phyloP scores from a whole-genome alignment of 306 rosid genomes.

The Trifolium repens region DNA sequence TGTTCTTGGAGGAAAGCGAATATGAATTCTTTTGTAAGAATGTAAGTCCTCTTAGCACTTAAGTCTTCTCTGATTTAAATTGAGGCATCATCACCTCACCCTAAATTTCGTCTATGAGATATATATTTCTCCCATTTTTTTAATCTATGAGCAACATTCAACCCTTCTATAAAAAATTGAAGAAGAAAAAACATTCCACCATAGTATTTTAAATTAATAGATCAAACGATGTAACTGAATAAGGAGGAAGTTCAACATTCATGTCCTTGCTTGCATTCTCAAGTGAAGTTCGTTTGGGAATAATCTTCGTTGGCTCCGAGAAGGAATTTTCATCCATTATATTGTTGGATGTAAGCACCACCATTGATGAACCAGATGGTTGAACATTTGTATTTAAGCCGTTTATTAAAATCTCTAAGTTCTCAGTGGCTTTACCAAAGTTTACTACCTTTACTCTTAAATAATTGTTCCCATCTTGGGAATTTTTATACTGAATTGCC shows the following conservation, averaged over 20 bases:
- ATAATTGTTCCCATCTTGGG: constrained; percentile 44
- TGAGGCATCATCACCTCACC: too few species aligned
- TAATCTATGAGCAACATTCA: too few species aligned
- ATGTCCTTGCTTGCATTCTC: constrained; percentile 47
- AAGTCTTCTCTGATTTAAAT: too few species aligned
- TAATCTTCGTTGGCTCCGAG: constrained; percentile 51
- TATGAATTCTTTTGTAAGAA: too few species aligned
- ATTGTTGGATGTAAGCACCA: constrained; percentile 55
- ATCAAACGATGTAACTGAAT: constrained; percentile 66
- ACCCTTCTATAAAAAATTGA: too few species aligned
- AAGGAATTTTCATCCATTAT: constrained; percentile 75
- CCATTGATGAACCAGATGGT: constrained; percentile 48
- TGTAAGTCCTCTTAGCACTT: too few species aligned
- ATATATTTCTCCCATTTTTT: too few species aligned
- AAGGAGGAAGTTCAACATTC: constrained; percentile 43
- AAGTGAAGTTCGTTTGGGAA: constrained; percentile 33
- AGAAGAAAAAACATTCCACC: not conserved
- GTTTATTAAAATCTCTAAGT: constrained; percentile 46
- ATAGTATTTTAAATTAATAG: constrained; percentile 29
- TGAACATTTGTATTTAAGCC: constrained; percentile 44
- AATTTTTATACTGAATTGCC: constrained; percentile 53
- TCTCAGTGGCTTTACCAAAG: constrained; percentile 50
- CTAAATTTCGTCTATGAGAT: too few species aligned
- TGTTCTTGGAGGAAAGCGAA: too few species aligned
- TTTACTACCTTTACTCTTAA: constrained; percentile 79